phyloP scores from a whole-genome alignment of 768 basidiomycete species.

The Phlebiopsis flavidoalba region DNA sequence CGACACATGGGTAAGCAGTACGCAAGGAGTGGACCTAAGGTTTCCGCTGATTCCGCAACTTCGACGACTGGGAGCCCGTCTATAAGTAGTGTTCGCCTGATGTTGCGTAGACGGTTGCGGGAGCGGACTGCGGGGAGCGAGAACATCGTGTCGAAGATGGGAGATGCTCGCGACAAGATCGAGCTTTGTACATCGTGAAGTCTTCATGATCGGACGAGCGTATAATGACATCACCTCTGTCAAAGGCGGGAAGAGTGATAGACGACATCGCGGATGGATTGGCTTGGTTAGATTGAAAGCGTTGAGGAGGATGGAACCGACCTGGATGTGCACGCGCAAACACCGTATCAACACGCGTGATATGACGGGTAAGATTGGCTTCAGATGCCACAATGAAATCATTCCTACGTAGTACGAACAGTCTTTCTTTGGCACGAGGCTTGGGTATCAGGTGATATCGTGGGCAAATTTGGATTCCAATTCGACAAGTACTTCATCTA shows the following conservation, averaged over 20 bases:
- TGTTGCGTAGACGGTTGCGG: slow-evolving; percentile 10
- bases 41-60: slow-evolving; percentile 6
- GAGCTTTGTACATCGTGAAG: slow-evolving; percentile 20
- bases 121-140: too few species aligned
- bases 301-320: background rate
- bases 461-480: too few species aligned
- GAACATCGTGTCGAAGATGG: slow-evolving; percentile 25
- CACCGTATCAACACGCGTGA: too few species aligned
- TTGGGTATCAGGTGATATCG: too few species aligned
- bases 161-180: slow-evolving; percentile 23
- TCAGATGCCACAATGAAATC: too few species aligned
- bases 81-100: background rate
- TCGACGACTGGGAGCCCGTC: slow-evolving; percentile 12
- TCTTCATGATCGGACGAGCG: slow-evolving; percentile 20
- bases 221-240: slow-evolving; percentile 18
- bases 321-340: background rate
- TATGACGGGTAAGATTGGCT: too few species aligned
- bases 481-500: too few species aligned
- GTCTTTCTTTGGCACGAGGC: too few species aligned
- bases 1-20: background rate
- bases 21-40: slow-evolving; percentile 5
- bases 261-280: background rate
- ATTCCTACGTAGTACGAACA: too few species aligned
- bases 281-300: background rate
- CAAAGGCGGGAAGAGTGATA: background rate